Percentiles rank a stretch among this genome's conserved stretches.
Conservation (phyloP, 192 early-diverging fungal species). For the Paraglomus brasilianum region DNA sequence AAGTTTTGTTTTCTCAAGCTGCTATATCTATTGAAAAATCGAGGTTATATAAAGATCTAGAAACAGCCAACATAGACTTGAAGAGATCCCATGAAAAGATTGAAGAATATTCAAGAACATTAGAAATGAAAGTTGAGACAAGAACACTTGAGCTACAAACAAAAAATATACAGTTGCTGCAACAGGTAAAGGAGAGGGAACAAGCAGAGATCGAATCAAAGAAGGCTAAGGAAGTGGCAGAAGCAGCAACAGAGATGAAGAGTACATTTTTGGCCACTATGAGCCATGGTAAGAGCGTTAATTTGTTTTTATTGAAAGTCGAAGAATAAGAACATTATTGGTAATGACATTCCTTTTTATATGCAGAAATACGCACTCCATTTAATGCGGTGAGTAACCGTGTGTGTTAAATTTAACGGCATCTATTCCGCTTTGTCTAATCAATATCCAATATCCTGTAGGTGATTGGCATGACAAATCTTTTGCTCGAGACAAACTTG, state of each 20-base stretch:
- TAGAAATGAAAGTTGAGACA: constrained; percentile 28
- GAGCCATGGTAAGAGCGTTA: constrained; percentile 52
- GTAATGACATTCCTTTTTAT: too few species aligned
- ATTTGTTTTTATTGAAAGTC: too few species aligned
- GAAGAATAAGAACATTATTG: too few species aligned
- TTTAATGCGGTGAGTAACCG: too few species aligned
- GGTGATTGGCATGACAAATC: constrained; percentile 66
- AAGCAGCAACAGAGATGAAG: constrained; percentile 48
- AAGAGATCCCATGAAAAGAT: constrained; percentile 26
- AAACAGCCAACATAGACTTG: constrained; percentile 27
- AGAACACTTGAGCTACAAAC: constrained; percentile 24
- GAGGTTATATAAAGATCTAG: constrained; percentile 23
- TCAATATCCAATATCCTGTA: too few species aligned
- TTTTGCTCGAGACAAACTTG: constrained; percentile 69
- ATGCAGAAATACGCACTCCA: too few species aligned
- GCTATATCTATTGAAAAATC: constrained; percentile 32
- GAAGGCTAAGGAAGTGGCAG: constrained; percentile 50
- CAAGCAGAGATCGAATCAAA: constrained; percentile 40
- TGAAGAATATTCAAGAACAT: constrained; percentile 26
- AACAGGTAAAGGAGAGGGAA: constrained; percentile 18
- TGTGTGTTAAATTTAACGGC: too few species aligned
- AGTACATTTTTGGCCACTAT: constrained; percentile 74
- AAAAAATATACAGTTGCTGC: constrained; percentile 20
- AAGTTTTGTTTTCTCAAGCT: constrained; percentile 27
- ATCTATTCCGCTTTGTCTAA: too few species aligned